Percentiles rank a stretch among this genome's conserved stretches.
These are phyloP conservation scores for Geoglossum glabrum DNA, from an alignment of 495 filamentous ascomycete species.

Conservation along the genomic window DNA sequence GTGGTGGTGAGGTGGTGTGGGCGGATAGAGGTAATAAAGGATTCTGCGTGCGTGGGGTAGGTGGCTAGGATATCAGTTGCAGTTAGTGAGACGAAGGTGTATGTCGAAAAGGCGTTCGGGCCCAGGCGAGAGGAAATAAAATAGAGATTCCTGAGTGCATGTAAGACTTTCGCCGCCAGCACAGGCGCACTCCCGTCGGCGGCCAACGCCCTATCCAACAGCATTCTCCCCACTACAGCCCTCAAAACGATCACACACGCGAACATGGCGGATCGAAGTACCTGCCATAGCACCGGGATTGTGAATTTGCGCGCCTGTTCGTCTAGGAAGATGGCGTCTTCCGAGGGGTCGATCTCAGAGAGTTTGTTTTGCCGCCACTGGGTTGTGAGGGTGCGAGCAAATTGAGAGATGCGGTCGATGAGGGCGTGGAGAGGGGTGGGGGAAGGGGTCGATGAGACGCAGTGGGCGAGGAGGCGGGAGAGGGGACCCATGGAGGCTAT, in stretches of 20 bases:
- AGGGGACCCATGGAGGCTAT: slow-evolving; percentile 59
- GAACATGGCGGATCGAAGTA: slow-evolving; percentile 65
- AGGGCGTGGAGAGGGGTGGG: slow-evolving; percentile 38
- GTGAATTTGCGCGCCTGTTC: slow-evolving; percentile 48
- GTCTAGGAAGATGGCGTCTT: slow-evolving; percentile 49
- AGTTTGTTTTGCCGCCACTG: slow-evolving; percentile 76
- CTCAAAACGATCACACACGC: slow-evolving; percentile 56
- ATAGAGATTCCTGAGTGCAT: slow-evolving; percentile 62
- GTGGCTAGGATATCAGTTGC: slow-evolving; percentile 74
- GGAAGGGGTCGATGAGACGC: slow-evolving; percentile 44
- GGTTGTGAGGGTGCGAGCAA: slow-evolving; percentile 48
- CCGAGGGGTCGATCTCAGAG: slow-evolving; percentile 58
- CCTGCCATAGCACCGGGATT: slow-evolving; percentile 58
- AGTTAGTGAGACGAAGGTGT: slow-evolving; percentile 66
- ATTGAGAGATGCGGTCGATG: slow-evolving; percentile 50
- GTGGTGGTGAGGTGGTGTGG: slow-evolving; percentile 33
- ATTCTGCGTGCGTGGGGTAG: slow-evolving; percentile 45
- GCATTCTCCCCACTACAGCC: slow-evolving; percentile 46
- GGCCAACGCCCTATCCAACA: slow-evolving; percentile 33
- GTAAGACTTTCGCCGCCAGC: slow-evolving; percentile 53
- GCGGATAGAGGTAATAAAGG: slow-evolving; percentile 48
- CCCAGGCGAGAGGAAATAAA: slow-evolving; percentile 72
- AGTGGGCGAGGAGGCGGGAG: slow-evolving; percentile 54
- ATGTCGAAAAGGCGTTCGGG: slow-evolving; percentile 52
- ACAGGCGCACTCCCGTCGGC: slow-evolving; percentile 40